These are phyloP conservation scores for Collariella sp. DNA, from an alignment of 495 filamentous ascomycete genomes.

Conservation along the genomic window DNA sequence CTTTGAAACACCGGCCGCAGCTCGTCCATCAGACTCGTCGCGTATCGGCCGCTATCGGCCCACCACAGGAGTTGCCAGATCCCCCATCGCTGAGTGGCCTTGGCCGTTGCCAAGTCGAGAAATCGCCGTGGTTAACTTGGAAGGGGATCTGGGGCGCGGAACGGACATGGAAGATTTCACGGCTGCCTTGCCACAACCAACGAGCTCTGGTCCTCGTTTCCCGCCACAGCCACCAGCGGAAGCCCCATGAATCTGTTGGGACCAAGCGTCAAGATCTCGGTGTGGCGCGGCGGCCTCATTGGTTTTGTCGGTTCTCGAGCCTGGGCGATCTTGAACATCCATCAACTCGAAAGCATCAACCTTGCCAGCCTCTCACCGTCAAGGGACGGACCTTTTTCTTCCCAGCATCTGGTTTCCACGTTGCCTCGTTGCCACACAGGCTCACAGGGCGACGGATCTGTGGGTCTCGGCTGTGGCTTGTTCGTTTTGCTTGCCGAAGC, in stretches of 20 bases:
- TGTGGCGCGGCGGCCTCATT: no score
- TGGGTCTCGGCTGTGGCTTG: constrained; percentile 3
- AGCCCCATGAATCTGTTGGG: no score
- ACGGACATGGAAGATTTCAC: background rate
- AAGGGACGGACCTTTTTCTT: background rate
- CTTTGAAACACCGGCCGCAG: background rate
- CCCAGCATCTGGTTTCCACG: background rate
- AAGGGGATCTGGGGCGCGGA: background rate
- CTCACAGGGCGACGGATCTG: constrained; percentile 3
- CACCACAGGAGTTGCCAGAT: background rate
- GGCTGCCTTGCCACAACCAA: background rate
- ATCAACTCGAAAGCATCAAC: background rate
- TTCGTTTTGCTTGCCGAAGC: background rate
- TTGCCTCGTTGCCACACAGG: constrained; percentile 5
- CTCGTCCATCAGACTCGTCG: background rate
- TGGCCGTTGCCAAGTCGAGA: background rate
- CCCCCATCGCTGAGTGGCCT: background rate
- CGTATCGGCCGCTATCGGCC: background rate
- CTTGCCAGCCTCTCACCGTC: no score
- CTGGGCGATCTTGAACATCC: background rate
- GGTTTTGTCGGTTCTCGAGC: no score
- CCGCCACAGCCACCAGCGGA: constrained; percentile 1
- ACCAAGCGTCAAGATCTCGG: no score
- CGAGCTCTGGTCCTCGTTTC: background rate
- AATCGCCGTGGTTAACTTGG: no score